Conservation (phyloP, 352 stramenopile species). For the Globisporangium paroecandrum region DNA sequence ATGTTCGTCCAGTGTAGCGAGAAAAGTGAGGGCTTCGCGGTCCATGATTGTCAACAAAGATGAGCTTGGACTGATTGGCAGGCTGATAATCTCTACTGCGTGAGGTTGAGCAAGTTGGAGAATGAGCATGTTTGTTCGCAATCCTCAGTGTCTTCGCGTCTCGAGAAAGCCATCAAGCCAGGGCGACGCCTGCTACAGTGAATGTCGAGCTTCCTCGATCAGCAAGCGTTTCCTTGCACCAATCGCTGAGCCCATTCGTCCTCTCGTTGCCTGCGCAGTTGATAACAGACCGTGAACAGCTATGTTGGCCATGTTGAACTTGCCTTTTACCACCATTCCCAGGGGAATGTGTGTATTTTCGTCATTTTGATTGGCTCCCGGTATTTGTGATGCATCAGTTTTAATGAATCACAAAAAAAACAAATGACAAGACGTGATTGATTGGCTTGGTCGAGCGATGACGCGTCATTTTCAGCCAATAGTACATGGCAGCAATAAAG, state of each 20-base stretch:
- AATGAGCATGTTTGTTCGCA: background rate
- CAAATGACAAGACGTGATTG: background rate
- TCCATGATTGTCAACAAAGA: constrained; percentile 42
- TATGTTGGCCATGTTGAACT: background rate
- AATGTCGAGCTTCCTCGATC: background rate
- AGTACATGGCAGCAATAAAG: too few species aligned
- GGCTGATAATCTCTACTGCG: background rate
- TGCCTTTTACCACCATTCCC: constrained; percentile 2
- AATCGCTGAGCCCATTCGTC: background rate
- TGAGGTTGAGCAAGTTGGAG: background rate
- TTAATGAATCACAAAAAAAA: background rate
- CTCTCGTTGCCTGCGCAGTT: background rate
- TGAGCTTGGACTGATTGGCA: background rate
- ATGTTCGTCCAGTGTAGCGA: constrained; percentile 81
- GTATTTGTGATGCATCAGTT: background rate
- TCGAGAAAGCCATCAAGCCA: background rate
- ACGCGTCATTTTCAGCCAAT: background rate
- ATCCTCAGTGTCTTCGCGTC: background rate
- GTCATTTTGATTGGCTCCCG: background rate
- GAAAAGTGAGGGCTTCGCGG: constrained; percentile 76
- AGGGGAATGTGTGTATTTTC: background rate
- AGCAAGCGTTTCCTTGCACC: background rate
- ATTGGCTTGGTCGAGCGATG: background rate
- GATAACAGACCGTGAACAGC: background rate
- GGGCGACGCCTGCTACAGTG: background rate